phyloP scores from a whole-genome alignment of 495 filamentous ascomycete species.

The Paragyromitra xinjiangensis region DNA sequence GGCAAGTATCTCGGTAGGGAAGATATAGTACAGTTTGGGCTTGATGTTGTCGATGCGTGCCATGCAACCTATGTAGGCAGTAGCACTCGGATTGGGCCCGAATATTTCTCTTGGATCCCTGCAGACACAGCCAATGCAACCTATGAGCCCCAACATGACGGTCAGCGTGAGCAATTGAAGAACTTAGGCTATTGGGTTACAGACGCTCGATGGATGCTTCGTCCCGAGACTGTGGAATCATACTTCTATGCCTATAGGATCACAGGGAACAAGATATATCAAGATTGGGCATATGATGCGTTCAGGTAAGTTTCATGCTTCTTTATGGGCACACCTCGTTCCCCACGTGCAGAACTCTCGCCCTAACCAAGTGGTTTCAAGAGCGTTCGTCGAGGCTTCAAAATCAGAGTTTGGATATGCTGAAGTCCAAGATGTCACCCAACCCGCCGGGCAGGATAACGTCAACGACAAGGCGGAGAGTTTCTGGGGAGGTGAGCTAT shows the following conservation, averaged over 20 bases:
- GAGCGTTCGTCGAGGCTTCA: slow-evolving; percentile 51
- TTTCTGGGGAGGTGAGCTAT: slow-evolving; percentile 57
- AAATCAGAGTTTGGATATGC: slow-evolving; percentile 55
- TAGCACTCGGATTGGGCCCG: slow-evolving; percentile 58
- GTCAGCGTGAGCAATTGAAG: slow-evolving; percentile 50
- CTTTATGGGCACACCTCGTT: not conserved
- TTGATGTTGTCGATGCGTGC: slow-evolving; percentile 57
- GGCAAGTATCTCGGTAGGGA: slow-evolving; percentile 54
- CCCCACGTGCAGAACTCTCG: not conserved
- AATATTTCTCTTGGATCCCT: slow-evolving; percentile 53
- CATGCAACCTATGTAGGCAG: slow-evolving; percentile 57
- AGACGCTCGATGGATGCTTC: slow-evolving; percentile 58
- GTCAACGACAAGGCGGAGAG: slow-evolving; percentile 55
- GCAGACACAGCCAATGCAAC: slow-evolving; percentile 44
- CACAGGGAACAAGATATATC: slow-evolving; percentile 60
- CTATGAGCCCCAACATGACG: slow-evolving; percentile 49
- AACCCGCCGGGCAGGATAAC: slow-evolving; percentile 50
- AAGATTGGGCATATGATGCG: slow-evolving; percentile 62
- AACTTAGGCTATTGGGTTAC: slow-evolving; percentile 57
- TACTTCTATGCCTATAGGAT: slow-evolving; percentile 63
- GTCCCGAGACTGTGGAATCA: slow-evolving; percentile 62
- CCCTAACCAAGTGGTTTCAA: slow-evolving; percentile 20
- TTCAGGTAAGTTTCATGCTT: slow-evolving; percentile 50
- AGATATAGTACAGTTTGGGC: slow-evolving; percentile 56
- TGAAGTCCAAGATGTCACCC: slow-evolving; percentile 55